phyloP scores from a whole-genome alignment of 345 rosid species.

The Ceriops tagal region DNA sequence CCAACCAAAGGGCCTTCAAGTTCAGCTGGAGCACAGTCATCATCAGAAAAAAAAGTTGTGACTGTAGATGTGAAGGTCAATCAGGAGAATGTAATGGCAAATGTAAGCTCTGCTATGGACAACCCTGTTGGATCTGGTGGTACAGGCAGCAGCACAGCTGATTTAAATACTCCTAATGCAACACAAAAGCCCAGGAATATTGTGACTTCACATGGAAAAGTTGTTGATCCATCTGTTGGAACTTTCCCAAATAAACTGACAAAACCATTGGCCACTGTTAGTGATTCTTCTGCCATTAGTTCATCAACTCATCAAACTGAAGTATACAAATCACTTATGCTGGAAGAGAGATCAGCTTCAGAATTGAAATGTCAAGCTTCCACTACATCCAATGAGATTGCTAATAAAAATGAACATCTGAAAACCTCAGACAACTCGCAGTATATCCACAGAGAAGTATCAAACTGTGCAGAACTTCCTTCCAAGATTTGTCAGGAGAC shows the following conservation, averaged over 20 bases:
- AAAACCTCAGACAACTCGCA: constrained; percentile 22
- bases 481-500: constrained; percentile 1
- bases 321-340: constrained; percentile 22
- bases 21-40: constrained; percentile 41
- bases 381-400: constrained; percentile 13
- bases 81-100: constrained; percentile 42
- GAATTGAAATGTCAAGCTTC: constrained; percentile 24
- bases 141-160: constrained; percentile 24
- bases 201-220: constrained; percentile 18
- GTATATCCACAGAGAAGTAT: constrained; percentile 18
- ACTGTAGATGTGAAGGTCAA: constrained; percentile 35
- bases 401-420: constrained; percentile 17
- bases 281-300: constrained; percentile 25
- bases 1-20: constrained; percentile 49
- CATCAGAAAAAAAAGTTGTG: constrained; percentile 53
- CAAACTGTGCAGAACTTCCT: constrained; percentile 29
- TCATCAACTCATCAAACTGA: constrained; percentile 26
- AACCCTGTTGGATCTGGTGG: constrained; percentile 31
- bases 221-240: constrained; percentile 26
- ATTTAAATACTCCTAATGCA: constrained; percentile 25
- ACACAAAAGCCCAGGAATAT: constrained; percentile 23
- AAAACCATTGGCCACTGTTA: constrained; percentile 18
- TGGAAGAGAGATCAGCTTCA: constrained; percentile 21
- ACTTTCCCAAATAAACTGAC: constrained; percentile 19
- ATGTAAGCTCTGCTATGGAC: constrained; percentile 38